Evolutionary conservation across 148 eudicot genomes (phyloP).

Genomic region (Selenicereus undatus): DNA sequence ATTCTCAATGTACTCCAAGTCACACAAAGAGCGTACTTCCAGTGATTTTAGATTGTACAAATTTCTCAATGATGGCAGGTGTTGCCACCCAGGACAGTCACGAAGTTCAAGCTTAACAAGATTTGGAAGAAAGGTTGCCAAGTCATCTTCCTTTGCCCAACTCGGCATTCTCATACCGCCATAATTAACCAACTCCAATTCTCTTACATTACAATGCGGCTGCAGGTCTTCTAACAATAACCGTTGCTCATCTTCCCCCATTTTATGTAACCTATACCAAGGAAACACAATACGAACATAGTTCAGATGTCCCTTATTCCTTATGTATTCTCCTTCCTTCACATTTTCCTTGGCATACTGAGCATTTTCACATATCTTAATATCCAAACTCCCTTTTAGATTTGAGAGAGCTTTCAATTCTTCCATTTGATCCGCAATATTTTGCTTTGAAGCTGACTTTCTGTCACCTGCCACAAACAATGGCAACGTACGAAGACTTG

Average conservation of each 20-base stretch:
- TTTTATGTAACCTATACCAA: background rate
- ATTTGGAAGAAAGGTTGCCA: background rate
- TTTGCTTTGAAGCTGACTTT: background rate
- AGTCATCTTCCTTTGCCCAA: background rate
- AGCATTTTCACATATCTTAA: background rate
- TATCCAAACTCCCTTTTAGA: background rate
- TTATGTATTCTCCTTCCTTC: background rate
- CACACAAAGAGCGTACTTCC: background rate
- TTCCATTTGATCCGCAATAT: background rate
- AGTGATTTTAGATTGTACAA: background rate
- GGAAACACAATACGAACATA: background rate
- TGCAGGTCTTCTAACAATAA: background rate
- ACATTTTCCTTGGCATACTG: background rate
- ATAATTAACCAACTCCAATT: background rate
- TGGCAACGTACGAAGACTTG: background rate
- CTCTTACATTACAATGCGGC: background rate
- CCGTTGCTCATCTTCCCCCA: background rate
- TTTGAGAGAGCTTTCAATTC: background rate
- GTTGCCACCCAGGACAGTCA: background rate
- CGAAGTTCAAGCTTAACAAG: background rate
- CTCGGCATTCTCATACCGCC: background rate
- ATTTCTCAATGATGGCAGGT: background rate
- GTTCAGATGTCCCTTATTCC: background rate
- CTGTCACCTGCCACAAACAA: background rate
- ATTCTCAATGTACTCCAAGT: background rate